Conservation (phyloP, 1,284 basidiomycete genomes). For the Lentinula novae-zelandiae region DNA sequence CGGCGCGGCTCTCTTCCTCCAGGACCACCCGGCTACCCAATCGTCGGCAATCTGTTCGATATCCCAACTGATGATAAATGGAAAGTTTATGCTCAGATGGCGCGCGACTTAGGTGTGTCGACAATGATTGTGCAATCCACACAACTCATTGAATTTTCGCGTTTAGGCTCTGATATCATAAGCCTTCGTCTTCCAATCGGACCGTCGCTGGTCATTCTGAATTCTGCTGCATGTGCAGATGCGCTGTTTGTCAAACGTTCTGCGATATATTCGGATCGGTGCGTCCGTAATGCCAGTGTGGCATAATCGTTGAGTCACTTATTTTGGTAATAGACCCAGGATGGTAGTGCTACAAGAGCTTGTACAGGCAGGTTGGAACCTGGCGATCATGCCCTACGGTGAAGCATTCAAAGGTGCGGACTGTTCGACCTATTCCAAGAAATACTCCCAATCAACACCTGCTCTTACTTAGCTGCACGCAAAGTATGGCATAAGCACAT, state of each 20-base stretch:
- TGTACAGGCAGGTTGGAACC: slow-evolving; percentile 35
- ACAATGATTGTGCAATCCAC: background rate
- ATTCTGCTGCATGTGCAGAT: slow-evolving; percentile 28
- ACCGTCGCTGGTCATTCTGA: slow-evolving; percentile 22
- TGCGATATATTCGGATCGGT: slow-evolving; percentile 32
- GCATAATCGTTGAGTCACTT: background rate
- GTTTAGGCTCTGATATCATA: slow-evolving; percentile 3
- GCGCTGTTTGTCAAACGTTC: slow-evolving; percentile 34
- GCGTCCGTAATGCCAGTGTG: background rate
- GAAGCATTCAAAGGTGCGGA: background rate
- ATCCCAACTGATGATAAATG: slow-evolving; percentile 17
- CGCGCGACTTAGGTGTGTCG: background rate
- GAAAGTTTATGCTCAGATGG: slow-evolving; percentile 15
- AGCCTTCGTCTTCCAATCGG: background rate
- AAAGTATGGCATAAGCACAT: background rate
- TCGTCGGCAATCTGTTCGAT: slow-evolving; percentile 21
- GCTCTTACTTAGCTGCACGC: background rate
- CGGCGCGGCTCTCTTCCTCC: background rate
- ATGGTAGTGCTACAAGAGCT: slow-evolving; percentile 14
- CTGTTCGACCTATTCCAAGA: too few relatives aligned
- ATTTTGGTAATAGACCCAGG: background rate
- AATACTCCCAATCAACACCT: background rate
- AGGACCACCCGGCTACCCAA: slow-evolving; percentile 9
- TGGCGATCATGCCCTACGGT: slow-evolving; percentile 35
- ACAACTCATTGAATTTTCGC: background rate